These are phyloP conservation scores for Aspergillaceae sp. DNA, from an alignment of 2,329 filamentous ascomycete species.

Conservation along the genomic window DNA sequence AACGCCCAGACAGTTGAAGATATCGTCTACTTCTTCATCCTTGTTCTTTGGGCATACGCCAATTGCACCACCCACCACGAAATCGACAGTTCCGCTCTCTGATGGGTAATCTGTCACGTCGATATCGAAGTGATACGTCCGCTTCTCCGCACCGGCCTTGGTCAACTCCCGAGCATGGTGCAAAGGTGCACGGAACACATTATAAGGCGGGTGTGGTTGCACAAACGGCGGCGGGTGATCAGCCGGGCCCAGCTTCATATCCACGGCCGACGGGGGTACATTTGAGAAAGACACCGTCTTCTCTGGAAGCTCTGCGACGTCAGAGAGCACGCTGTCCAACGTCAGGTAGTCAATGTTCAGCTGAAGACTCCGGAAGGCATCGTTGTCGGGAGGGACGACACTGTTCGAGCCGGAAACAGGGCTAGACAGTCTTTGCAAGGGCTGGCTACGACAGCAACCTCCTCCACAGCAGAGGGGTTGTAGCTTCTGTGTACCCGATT, in stretches of 20 bases:
- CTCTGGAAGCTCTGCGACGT: conserved; percentile 62
- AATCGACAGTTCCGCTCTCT: conserved; percentile 72
- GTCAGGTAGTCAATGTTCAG: conserved; percentile 70
- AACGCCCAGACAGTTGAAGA: conserved; percentile 73
- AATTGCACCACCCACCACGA: conserved; percentile 93
- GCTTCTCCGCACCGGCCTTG: conserved; percentile 80
- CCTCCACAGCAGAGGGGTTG: conserved; percentile 58
- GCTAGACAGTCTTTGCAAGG: conserved; percentile 38
- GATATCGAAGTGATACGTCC: conserved; percentile 94
- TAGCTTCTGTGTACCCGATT: conserved; percentile 50
- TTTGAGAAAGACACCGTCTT: conserved; percentile 60
- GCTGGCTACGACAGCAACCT: conserved; percentile 54
- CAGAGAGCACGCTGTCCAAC: conserved; percentile 59
- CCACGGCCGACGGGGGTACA: conserved; percentile 26
- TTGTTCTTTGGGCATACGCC: conserved; percentile 88
- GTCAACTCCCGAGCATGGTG: conserved; percentile 81
- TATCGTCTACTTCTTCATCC: conserved; percentile 63
- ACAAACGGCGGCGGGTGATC: conserved; percentile 78
- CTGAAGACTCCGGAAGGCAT: conserved; percentile 70
- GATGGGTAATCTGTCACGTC: conserved; percentile 91
- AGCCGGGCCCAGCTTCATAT: conserved; percentile 28
- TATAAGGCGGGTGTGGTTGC: conserved; percentile 86
- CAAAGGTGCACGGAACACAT: conserved; percentile 83
- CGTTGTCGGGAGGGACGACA: conserved; percentile 62
- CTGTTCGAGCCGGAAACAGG: conserved; percentile 37